These are phyloP conservation scores for Knoxia roxburghii DNA, from an alignment of 257 asterid species.

Conservation along the genomic window DNA sequence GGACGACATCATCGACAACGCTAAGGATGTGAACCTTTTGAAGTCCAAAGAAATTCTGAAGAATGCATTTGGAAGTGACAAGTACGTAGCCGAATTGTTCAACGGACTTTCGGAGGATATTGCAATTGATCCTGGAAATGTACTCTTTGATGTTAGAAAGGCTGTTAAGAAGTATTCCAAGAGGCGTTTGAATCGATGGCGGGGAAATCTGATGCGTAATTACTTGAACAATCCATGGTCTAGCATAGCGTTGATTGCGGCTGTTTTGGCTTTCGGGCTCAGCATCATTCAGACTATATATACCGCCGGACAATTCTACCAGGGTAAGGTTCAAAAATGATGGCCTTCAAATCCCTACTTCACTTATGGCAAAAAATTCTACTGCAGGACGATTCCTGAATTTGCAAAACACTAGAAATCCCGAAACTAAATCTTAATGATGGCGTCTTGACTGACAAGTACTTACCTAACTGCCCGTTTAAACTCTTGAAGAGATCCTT, in stretches of 20 bases:
- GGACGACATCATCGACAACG: constrained; percentile 46
- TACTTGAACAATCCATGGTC: constrained; percentile 1
- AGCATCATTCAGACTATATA: background rate
- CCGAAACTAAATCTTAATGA: too few relatives aligned
- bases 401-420: too few relatives aligned
- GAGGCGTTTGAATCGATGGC: background rate
- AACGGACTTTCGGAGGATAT: constrained; percentile 44
- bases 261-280: background rate
- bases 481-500: too few relatives aligned
- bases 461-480: too few relatives aligned
- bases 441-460: too few relatives aligned
- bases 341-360: too few relatives aligned
- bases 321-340: too few relatives aligned
- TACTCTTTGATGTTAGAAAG: background rate
- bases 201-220: background rate
- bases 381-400: too few relatives aligned
- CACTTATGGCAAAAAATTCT: too few relatives aligned
- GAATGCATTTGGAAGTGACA: constrained; percentile 48
- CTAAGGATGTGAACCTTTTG: constrained; percentile 42
- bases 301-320: background rate
- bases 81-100: constrained; percentile 43
- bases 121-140: constrained; percentile 31
- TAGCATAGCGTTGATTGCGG: background rate
- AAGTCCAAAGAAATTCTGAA: constrained; percentile 32
- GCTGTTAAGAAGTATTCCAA: background rate